Evolutionary conservation across 345 rosid genomes (phyloP).

Genomic region (Eucalyptus rudis): DNA sequence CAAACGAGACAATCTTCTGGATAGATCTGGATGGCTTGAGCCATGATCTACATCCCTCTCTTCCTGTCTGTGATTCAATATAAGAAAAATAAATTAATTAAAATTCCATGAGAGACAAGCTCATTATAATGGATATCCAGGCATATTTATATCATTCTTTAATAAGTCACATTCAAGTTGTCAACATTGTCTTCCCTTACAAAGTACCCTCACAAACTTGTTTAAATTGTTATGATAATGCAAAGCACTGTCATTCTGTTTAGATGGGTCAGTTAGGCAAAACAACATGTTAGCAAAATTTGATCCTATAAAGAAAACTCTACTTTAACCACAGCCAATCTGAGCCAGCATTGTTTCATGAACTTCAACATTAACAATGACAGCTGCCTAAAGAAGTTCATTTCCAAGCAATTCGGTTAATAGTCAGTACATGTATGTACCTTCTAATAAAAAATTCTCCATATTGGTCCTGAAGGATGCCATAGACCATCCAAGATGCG

Average conservation of each 20-base stretch:
- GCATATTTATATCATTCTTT: background rate
- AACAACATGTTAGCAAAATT: background rate
- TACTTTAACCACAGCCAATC: background rate
- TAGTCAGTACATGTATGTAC: slow-evolving; percentile 9
- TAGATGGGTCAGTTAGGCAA: background rate
- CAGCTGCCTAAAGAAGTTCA: background rate
- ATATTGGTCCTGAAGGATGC: slow-evolving; percentile 94
- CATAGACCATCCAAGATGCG: slow-evolving; percentile 95
- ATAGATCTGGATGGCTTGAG: slow-evolving; percentile 41
- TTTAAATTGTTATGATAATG: background rate
- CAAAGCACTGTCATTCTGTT: background rate
- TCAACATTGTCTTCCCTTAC: background rate
- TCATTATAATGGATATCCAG: background rate
- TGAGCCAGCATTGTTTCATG: background rate
- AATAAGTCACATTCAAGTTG: background rate
- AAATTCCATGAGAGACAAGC: background rate
- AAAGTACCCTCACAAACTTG: background rate
- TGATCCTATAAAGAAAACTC: background rate
- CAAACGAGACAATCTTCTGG: slow-evolving; percentile 54
- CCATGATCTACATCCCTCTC: slow-evolving; percentile 49
- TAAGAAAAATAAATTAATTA: background rate
- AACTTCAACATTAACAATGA: background rate
- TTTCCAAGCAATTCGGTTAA: background rate
- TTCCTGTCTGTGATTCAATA: slow-evolving; percentile 59
- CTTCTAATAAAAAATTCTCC: slow-evolving; percentile 82